Evolutionary conservation across 1,284 basidiomycete species (phyloP).

Genomic region (Coniophora puteana): DNA sequence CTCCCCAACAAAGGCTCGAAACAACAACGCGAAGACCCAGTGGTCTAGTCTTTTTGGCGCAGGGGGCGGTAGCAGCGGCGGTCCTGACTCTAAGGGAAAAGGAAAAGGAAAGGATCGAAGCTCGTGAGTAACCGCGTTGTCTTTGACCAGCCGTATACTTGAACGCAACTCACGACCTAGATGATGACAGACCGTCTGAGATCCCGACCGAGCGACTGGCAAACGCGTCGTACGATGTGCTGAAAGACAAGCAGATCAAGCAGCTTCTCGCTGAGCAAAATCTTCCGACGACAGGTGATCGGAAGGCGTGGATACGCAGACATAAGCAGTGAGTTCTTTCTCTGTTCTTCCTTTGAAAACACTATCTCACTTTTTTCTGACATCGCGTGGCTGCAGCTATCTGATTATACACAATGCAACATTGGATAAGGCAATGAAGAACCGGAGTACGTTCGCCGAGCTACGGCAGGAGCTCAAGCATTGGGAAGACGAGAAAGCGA

Average conservation of each 20-base stretch:
- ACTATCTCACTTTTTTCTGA: constrained; percentile 1
- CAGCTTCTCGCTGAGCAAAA: constrained; percentile 53
- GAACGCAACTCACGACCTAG: constrained; percentile 14
- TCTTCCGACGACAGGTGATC: constrained; percentile 51
- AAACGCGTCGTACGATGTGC: constrained; percentile 59
- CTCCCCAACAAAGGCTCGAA: constrained; percentile 14
- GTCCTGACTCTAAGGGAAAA: constrained; percentile 29
- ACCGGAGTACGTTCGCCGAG: constrained; percentile 44
- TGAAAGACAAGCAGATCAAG: constrained; percentile 59
- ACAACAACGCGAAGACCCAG: constrained; percentile 25
- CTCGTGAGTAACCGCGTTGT: constrained; percentile 17
- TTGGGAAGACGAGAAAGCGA: constrained; percentile 55
- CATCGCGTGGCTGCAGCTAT: constrained; percentile 48
- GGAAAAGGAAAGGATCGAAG: constrained; percentile 47
- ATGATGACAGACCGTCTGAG: constrained; percentile 26
- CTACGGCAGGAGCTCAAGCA: constrained; percentile 50
- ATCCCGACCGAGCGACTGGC: constrained; percentile 48
- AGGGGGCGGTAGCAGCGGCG: constrained; percentile 1
- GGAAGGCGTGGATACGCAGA: constrained; percentile 45
- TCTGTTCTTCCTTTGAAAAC: constrained; percentile 1
- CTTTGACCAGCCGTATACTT: constrained; percentile 3
- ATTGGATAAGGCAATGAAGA: constrained; percentile 48
- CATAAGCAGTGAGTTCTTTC: constrained; percentile 49
- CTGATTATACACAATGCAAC: constrained; percentile 68
- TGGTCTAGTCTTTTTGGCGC: constrained; percentile 53